Percentiles rank a stretch among this genome's conserved stretches.
These are phyloP conservation scores for Pestalotiopsis sp. DNA, from an alignment of 2,329 filamentous ascomycete genomes.

Conservation along the genomic window DNA sequence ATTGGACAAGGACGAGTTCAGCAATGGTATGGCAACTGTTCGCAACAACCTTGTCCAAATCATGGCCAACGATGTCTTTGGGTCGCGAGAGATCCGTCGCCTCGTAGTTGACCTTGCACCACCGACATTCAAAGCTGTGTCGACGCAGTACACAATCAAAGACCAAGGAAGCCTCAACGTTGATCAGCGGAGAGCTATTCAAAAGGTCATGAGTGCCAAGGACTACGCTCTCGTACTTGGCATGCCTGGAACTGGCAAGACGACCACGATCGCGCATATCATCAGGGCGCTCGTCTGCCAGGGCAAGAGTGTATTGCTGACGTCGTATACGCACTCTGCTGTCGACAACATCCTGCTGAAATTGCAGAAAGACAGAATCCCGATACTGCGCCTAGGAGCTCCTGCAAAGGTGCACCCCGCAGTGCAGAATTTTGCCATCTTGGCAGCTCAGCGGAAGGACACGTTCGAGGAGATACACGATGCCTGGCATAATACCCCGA, in stretches of 20 bases:
- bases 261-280: slow-evolving; percentile 96
- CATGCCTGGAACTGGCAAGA: slow-evolving; percentile 98
- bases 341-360: slow-evolving; percentile 98
- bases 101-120: slow-evolving; percentile 78
- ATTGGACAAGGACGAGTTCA: slow-evolving; percentile 97
- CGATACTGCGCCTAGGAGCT: slow-evolving; percentile 83
- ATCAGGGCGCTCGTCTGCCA: slow-evolving; percentile 87
- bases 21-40: slow-evolving; percentile 93
- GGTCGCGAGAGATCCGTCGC: slow-evolving; percentile 72
- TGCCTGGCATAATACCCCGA: slow-evolving; percentile 81
- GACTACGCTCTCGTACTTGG: slow-evolving; percentile 97
- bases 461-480: slow-evolving; percentile 82
- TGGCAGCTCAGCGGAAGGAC: slow-evolving; percentile 74
- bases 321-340: slow-evolving; percentile 95
- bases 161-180: slow-evolving; percentile 75
- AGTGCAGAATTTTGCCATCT: slow-evolving; percentile 80
- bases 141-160: slow-evolving; percentile 66
- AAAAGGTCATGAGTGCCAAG: slow-evolving; percentile 92
- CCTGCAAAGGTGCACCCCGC: slow-evolving; percentile 85
- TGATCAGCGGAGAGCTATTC: slow-evolving; percentile 84
- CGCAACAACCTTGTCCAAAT: slow-evolving; percentile 92
- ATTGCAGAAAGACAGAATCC: slow-evolving; percentile 76
- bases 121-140: slow-evolving; percentile 71
- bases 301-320: slow-evolving; percentile 89
- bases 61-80: slow-evolving; percentile 79